These are phyloP conservation scores for Omphalotus olearius DNA, from an alignment of 1,284 basidiomycete species.

Conservation along the genomic window DNA sequence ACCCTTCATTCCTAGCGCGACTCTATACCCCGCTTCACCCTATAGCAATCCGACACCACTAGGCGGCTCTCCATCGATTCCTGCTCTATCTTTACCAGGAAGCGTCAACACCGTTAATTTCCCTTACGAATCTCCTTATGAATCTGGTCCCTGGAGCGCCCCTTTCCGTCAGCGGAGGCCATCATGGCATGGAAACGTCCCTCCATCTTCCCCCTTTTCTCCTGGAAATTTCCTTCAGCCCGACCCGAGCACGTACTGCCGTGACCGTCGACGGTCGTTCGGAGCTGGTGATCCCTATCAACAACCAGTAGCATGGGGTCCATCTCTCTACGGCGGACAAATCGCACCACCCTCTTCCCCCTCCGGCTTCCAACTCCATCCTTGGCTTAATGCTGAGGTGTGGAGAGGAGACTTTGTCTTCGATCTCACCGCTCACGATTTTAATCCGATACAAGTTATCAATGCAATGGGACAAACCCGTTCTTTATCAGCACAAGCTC, in stretches of 20 bases:
- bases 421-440: conserved; percentile 46
- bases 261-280: conserved; percentile 40
- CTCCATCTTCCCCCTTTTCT: conserved; percentile 15
- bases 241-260: conserved; percentile 17
- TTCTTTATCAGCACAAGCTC: conserved; percentile 37
- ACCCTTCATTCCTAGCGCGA: conserved; percentile 36
- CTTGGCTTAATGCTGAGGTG: conserved; percentile 53
- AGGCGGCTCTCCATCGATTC: conserved; percentile 22
- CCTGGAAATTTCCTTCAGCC: conserved; percentile 1
- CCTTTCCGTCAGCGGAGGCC: conserved; percentile 10
- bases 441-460: conserved; percentile 38
- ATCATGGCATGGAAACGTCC: conserved; percentile 17
- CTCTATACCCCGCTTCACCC: conserved; percentile 26
- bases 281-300: conserved; percentile 22
- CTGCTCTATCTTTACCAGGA: conserved; percentile 14
- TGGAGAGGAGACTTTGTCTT: conserved; percentile 45
- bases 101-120: conserved; percentile 4
- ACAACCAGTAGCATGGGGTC: conserved; percentile 7
- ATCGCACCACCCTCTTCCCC: conserved; percentile 12
- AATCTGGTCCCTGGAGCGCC: not conserved
- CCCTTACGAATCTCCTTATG: conserved; percentile 3
- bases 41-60: conserved; percentile 10
- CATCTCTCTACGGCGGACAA: conserved; percentile 15
- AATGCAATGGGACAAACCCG: conserved; percentile 30
- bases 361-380: conserved; percentile 45